Base-by-base conservation (phyloP, 192 early-diverging fungal genomes). In the Coemansia sp. region DNA sequence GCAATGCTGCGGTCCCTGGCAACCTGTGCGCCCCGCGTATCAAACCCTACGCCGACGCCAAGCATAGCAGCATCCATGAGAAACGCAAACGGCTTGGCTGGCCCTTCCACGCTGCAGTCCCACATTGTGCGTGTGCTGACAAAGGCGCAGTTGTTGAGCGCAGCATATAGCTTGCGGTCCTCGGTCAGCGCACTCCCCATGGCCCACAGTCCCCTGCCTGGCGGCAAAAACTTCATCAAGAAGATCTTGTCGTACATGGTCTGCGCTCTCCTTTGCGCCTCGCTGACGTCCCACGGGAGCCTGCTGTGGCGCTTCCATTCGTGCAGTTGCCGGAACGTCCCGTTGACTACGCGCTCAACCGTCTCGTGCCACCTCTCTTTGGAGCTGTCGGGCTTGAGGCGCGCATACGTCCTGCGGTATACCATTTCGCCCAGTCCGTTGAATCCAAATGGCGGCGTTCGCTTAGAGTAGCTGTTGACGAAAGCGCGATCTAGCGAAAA, bases 21-120 rank as follows among this genome's bases (percentile, higher is more conserved):
- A 1, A 41, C 39, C 5, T 41, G 36, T 12, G 79, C 64, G n/a
- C 84, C 84, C 63, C 71, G 71, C 41, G 80, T 83, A 61, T 85
- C 84, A 44, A 85, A 85, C 5, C 84, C 84, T 7, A 85, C 84
- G n/a, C 84, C 84, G n/a, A 85, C 77, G 2, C 81, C 84, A 14
- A 85, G 68, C 84, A 85, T 85, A 2, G 72, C 53, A 0, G 84
- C 81, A 34, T 85, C 84, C 76, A 85, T 83, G 35, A 85, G 58
- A 35, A 85, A 85, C 11, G 44, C 60, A 61, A 85, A 85, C 46
- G 84, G 81, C 60, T 66, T 59, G 23, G 72, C 46, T 11, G 73
- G 65, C 30, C 8, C 60, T 16, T 24, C 21, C 52, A 4, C 18
- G 15, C 10, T 44, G 33, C 8, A 20, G 44, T 83, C 81, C 81